Evolutionary conservation across 495 filamentous ascomycete species (phyloP), one percentile per base, ranked within the genome.

Genomic region (Penicillium steckii): DNA sequence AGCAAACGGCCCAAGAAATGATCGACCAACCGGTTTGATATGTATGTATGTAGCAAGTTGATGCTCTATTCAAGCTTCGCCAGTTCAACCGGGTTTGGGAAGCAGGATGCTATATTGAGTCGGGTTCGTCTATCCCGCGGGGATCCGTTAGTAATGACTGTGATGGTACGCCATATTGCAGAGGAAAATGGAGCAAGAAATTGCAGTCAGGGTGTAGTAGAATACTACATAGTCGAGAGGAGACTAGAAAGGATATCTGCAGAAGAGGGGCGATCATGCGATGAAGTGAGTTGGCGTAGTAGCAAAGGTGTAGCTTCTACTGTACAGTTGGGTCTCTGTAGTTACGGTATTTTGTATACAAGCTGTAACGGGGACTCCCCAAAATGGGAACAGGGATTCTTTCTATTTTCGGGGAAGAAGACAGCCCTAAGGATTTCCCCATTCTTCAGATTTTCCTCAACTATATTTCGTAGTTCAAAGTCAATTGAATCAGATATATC

Each of bases 1-100:
- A 66, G 60, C 42, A 50, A 33, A 55, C 47, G 47, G 53, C 19
- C 22, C 19, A 59, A 41, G 18, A 29, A 59, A 56, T 46, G 56
- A 56, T 53, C 42, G 56, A 58, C 59, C 48, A 41, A 46, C 51
- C 29, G 37, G 48, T 43, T 23, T 48, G 49, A 15, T 24, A 38
- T n/a, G n/a, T n/a, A n/a, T n/a, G n/a, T n/a, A n/a, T n/a, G n/a
- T 5, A 17, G 13, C 5, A 57, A 32, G 43, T 24, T 41, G 33
- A 50, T 43, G 26, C 24, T 45, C 8, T 26, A 21, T 26, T 8
- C 8, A 26, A 13, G 18, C 7, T 15, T 13, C 4, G 3, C 6
- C n/a, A n/a, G 17, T 41, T 19, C 21, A 21, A 41, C 21, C 18
- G 18, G 18, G n/a, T n/a, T n/a, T n/a, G n/a, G 38, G 18, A 9